Percentiles rank a stretch among this genome's conserved stretches.
These are phyloP conservation scores for Coemansia sp. DNA, from an alignment of 192 early-diverging fungal genomes.

Conservation along the genomic window DNA sequence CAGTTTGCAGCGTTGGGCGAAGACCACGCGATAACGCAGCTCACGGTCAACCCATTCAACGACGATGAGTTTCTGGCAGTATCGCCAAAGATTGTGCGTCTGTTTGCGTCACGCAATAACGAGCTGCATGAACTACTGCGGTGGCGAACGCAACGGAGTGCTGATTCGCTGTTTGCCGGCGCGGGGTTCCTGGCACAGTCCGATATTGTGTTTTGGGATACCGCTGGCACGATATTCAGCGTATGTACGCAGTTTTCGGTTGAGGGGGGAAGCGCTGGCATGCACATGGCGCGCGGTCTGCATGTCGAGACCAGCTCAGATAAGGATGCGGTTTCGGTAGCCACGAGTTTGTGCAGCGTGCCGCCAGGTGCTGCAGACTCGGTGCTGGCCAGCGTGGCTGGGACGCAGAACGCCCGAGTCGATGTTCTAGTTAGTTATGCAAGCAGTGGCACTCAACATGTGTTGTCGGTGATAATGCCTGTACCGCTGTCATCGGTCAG, in stretches of 20 bases:
- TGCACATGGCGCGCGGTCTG: conserved; percentile 34
- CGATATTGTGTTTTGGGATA: conserved; percentile 49
- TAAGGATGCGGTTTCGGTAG: conserved; percentile 6
- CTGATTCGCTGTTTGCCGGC: conserved; percentile 30
- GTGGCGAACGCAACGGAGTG: conserved; percentile 40
- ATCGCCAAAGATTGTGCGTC: conserved; percentile 31
- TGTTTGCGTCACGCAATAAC: conserved; percentile 39
- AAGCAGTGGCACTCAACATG: conserved; percentile 22
- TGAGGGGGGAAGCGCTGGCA: conserved; percentile 50
- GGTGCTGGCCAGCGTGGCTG: conserved; percentile 9
- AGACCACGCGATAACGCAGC: conserved; percentile 18
- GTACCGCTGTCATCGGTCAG: conserved; percentile 43
- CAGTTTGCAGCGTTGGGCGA: conserved; percentile 31
- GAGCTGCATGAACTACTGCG: conserved; percentile 46
- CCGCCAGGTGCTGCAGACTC: conserved; percentile 14
- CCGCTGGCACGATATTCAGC: conserved; percentile 41
- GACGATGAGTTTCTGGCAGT: conserved; percentile 54
- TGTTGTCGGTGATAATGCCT: conserved; percentile 35
- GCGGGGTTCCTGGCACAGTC: conserved; percentile 37
- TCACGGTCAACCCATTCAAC: conserved; percentile 42
- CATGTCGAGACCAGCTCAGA: conserved; percentile 14
- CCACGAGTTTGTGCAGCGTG: conserved; percentile 14
- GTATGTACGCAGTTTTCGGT: conserved; percentile 47
- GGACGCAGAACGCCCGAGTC: not conserved
- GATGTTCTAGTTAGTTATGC: conserved; percentile 32